Percentiles rank a stretch among this genome's conserved stretches.
Evolutionary conservation across 164 flowering plant species (phyloP).

Genomic region (Brasenia schreberi): DNA sequence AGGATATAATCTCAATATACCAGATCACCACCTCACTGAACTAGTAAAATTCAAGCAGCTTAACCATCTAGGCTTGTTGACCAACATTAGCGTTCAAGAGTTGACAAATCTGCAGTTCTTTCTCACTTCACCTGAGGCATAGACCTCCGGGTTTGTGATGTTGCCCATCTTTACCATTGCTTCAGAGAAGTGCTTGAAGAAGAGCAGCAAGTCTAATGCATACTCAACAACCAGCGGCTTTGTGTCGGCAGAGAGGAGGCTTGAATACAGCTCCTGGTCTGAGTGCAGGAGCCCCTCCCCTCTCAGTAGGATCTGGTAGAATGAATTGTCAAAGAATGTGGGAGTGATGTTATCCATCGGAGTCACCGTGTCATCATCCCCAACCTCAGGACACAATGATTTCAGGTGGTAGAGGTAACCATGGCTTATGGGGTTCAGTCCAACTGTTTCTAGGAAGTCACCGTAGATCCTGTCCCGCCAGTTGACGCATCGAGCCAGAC

Average conservation of each 20-base stretch:
- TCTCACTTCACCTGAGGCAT: constrained; percentile 64
- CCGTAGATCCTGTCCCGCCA: constrained; percentile 66
- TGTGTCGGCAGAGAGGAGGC: constrained; percentile 46
- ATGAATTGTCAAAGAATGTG: constrained; percentile 70
- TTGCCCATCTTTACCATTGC: constrained; percentile 95
- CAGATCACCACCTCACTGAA: too few relatives aligned
- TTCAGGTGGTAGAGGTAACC: constrained; percentile 34
- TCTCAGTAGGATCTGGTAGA: constrained; percentile 42
- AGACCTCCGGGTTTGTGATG: constrained; percentile 46
- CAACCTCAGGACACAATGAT: constrained; percentile 44
- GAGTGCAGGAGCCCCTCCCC: constrained; percentile 85
- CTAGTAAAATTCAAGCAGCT: too few relatives aligned
- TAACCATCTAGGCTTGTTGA: too few relatives aligned
- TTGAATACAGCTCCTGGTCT: constrained; percentile 75
- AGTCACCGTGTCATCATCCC: constrained; percentile 33
- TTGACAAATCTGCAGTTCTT: constrained; percentile 80
- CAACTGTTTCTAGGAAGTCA: constrained; percentile 39
- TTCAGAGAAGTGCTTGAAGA: constrained; percentile 75
- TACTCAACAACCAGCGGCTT: constrained; percentile 47
- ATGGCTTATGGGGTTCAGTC: constrained; percentile 18
- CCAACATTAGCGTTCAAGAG: constrained; percentile 13
- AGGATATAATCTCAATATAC: too few relatives aligned
- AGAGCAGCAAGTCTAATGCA: constrained; percentile 49
- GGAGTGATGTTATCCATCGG: constrained; percentile 75
- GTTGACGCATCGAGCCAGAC: constrained; percentile 71